phyloP scores from a whole-genome alignment of 73 alveolate species.

The Paramecium primaurelia region DNA sequence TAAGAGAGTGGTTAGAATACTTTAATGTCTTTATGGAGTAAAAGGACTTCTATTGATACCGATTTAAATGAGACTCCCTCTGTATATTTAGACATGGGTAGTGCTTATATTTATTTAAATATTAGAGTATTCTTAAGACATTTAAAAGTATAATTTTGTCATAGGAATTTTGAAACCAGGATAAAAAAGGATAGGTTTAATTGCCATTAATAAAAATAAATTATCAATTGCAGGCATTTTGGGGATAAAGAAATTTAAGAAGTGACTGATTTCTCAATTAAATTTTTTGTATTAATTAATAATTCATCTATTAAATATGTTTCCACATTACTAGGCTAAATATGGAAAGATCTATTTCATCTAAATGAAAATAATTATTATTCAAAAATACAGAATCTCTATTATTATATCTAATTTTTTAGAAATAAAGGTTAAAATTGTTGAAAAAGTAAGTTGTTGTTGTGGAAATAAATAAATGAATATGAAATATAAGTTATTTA shows the following conservation, averaged over 20 bases:
- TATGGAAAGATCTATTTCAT: not conserved
- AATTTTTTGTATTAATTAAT: not conserved
- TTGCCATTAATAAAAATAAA: not conserved
- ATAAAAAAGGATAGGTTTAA: not conserved
- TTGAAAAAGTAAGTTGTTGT: no score
- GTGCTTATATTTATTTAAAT: no score
- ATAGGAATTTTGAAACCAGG: constrained; percentile 37
- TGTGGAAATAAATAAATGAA: no score
- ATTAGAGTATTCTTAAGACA: not conserved
- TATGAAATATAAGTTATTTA: not conserved
- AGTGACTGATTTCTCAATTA: not conserved
- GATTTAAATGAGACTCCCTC: not conserved
- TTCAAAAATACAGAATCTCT: no score
- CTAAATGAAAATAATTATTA: no score
- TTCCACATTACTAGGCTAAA: not conserved
- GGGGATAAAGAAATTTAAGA: not conserved
- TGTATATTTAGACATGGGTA: not conserved
- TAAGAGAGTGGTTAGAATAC: not conserved
- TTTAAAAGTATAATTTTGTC: not conserved
- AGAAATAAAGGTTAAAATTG: no score
- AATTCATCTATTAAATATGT: not conserved
- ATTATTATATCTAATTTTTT: no score
- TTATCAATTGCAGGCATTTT: not conserved
- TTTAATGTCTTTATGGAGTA: not conserved
- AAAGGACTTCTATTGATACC: not conserved